Conservation (phyloP, 2,329 filamentous ascomycete species). For the Paraconiothyrium sp. region DNA sequence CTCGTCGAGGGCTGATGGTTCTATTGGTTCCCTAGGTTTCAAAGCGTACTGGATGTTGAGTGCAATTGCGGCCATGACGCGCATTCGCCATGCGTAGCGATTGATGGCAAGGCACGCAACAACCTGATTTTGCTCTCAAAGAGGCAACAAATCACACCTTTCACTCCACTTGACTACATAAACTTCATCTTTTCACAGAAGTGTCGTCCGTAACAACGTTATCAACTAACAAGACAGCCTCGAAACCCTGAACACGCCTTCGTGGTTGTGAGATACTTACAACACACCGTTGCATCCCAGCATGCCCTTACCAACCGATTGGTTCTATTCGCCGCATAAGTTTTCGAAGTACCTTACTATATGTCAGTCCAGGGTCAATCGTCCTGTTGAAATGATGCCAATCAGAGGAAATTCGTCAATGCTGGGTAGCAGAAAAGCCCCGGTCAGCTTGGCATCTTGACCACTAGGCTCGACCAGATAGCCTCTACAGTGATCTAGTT, state of each 20-base stretch:
- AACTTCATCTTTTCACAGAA: neutral
- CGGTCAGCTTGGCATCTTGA: neutral
- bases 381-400: constrained; percentile 62
- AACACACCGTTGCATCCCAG: neutral
- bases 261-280: neutral
- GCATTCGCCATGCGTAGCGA: neutral
- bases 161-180: neutral
- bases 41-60: too few relatives aligned
- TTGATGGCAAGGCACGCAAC: neutral
- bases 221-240: neutral
- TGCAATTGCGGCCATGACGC: neutral
- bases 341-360: constrained; percentile 61
- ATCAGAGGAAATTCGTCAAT: constrained; percentile 59
- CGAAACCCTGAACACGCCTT: neutral
- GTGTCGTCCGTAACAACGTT: neutral
- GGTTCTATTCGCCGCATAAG: constrained; percentile 48
- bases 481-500: too few relatives aligned
- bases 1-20: too few relatives aligned
- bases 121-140: neutral
- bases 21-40: too few relatives aligned
- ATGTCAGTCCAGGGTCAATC: constrained; percentile 62
- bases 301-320: neutral
- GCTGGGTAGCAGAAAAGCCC: neutral
- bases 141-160: neutral
- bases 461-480: too few relatives aligned